A percentile compares a stretch with the other conserved stretches of the same genome.
Evolutionary conservation across 192 early-diverging fungal species (phyloP).

Genomic region (Backusella morwellensis): DNA sequence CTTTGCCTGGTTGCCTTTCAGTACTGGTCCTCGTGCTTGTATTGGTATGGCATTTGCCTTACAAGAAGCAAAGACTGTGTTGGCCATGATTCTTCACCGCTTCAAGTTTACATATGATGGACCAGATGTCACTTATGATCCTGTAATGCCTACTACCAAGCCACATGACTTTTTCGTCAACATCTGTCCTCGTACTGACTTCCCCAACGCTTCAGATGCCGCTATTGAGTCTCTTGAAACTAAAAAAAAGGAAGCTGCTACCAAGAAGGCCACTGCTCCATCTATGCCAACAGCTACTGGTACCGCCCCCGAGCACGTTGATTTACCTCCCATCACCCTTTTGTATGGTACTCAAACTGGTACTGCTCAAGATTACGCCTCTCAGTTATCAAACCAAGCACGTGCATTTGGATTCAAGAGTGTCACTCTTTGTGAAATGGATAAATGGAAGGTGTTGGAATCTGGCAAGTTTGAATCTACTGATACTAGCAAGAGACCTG

Average conservation of each 20-base stretch:
- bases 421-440: constrained; percentile 27
- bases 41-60: constrained; percentile 51
- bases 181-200: constrained; percentile 21
- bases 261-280: neutral
- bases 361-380: constrained; percentile 49
- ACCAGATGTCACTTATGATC: constrained; percentile 28
- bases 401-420: constrained; percentile 39
- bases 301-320: neutral
- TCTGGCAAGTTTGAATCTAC: constrained; percentile 15
- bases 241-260: neutral
- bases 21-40: constrained; percentile 33
- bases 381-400: constrained; percentile 36
- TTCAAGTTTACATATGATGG: constrained; percentile 38
- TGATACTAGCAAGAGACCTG: neutral
- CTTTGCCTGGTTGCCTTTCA: constrained; percentile 37
- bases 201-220: constrained; percentile 10
- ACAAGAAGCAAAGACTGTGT: constrained; percentile 51
- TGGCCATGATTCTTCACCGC: constrained; percentile 45
- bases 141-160: constrained; percentile 28
- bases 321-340: constrained; percentile 41
- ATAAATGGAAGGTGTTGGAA: constrained; percentile 40
- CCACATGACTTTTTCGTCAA: constrained; percentile 37
- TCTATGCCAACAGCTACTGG: neutral
- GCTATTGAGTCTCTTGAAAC: neutral
- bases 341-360: constrained; percentile 58